Evolutionary conservation across 2,329 filamentous ascomycete species (phyloP), one percentile per base, ranked within the genome.

Genomic region (Aspergillus sp.): DNA sequence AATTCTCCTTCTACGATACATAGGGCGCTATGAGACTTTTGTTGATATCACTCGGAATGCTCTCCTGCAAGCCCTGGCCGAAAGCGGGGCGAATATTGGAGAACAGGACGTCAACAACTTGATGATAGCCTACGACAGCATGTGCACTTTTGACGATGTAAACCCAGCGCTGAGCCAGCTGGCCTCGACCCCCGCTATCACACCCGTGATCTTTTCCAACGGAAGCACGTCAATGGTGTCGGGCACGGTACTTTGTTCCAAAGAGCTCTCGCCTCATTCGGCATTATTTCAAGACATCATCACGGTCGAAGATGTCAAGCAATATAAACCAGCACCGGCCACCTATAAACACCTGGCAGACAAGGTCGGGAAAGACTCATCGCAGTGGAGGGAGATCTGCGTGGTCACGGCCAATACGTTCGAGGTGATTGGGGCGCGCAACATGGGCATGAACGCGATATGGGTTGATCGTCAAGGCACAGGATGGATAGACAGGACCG

Each of bases 351-450:
- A 85, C 58, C 66, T 88, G 26, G 72, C 77, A 1, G 51, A 72
- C 49, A 68, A 69, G 31, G 70, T 74, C 2, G 75, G 75, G 3
- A 76, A 75, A 53, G 52, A 66, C 7, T 56, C 59, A 33, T 66
- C 62, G 1, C 54, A 72, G 12, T 68, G 73, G 50, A 66, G 60
- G 1, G 68, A 76, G 27, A 71, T 88, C 10, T 88, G 85, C 83
- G 64, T 90, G 6, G 74, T 90, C 5, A 85, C 77, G 51, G 78
- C 79, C 1, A 90, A 90, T 58, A 81, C 86, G 2, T 90, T 90
- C 59, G 86, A 90, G 59, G 69, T 85, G 11, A 75, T 82, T 0
- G 86, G 86, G 0, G 82, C 85, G 1, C 73, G 72, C 47, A 71
- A 72, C 1, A 71, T 75, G 5, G 85, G 85, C 0, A 67, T 88